These are phyloP conservation scores for Venturia carpophila DNA, from an alignment of 2,329 filamentous ascomycete species.

Conservation along the genomic window DNA sequence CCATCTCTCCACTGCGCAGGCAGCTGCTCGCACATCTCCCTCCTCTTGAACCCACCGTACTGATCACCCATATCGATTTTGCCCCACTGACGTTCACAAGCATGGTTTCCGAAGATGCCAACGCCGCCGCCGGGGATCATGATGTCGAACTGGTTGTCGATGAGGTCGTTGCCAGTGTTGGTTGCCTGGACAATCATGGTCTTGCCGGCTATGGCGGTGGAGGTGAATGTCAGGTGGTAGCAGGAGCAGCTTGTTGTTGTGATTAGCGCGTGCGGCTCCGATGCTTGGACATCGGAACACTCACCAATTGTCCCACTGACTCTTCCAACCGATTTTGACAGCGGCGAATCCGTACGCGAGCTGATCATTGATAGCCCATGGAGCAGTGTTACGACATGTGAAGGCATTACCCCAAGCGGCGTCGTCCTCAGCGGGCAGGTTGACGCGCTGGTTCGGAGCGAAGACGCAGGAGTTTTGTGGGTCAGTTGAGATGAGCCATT, in stretches of 20 bases:
- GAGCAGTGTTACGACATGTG: neutral
- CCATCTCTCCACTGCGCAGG: neutral
- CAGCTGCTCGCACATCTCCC: conserved; percentile 1
- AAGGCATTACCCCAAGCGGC: neutral
- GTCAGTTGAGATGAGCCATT: neutral
- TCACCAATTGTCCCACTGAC: neutral
- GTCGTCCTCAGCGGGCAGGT: neutral
- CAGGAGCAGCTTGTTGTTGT: neutral
- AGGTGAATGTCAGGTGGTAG: conserved; percentile 10
- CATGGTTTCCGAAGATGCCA: conserved; percentile 6
- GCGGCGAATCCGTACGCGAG: neutral
- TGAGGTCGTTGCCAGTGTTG: conserved; percentile 1
- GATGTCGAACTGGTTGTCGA: conserved; percentile 12
- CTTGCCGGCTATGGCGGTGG: neutral
- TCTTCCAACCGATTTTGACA: conserved; percentile 6
- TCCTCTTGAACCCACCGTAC: neutral
- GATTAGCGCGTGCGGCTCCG: neutral
- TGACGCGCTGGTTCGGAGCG: neutral
- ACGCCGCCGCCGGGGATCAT: conserved; percentile 11
- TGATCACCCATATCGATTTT: neutral
- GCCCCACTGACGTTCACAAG: conserved; percentile 5
- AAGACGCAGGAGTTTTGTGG: neutral
- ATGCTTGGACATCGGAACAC: neutral
- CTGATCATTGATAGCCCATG: neutral
- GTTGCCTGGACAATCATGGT: conserved; percentile 11